Evolutionary conservation across 2,329 filamentous ascomycete genomes (phyloP), one percentile per base, ranked within the genome.

Genomic region (Pseudogymnoascus sp.): DNA sequence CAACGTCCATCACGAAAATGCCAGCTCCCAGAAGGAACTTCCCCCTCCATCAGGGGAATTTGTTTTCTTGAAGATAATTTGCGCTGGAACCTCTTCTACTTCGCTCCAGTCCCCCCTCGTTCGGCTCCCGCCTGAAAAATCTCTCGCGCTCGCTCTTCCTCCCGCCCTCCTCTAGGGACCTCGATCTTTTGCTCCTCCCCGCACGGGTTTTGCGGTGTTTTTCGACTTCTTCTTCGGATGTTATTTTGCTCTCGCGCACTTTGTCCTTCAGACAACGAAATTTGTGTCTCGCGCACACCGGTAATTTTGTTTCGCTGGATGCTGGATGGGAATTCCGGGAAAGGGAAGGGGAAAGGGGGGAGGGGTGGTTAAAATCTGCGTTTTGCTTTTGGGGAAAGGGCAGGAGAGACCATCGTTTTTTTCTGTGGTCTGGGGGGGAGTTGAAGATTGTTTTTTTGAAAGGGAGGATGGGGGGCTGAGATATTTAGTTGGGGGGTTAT

Each of bases 1-100:
- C 44, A 53, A 53, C 44, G 44, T 53, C 44, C 44, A 53, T 53
- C 44, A 53, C 44, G 23, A 44, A 25, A 53, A 31, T 53, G 23
- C 44, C 44, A 53, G 23, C 44, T 53, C 44, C 44, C 16, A 21
- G 28, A 53, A 21, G 44, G 23, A 53, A 53, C 23, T 31, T 28
- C 16, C 25, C 25, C 23, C 44, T 28, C 18, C 11, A 16, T 31
- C 28, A 14, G 44, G 44, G 1, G 16, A 10, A 8, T 31, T 28
- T 21, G 23, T 16, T 31, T 53, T 16, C 12, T 31, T 31, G 44
- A 53, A 31, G 44, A 53, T 53, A 53, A 28, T 53, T 31, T 31
- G 44, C 23, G 44, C 44, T 50, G 44, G 44, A 28, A 31, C 44
- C 23, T 28, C 44, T 21, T 21, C 14, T 12, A 5, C 44, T 53